Evolutionary conservation across 257 asterid species (phyloP).

Genomic region (Fraxinus excelsior): DNA sequence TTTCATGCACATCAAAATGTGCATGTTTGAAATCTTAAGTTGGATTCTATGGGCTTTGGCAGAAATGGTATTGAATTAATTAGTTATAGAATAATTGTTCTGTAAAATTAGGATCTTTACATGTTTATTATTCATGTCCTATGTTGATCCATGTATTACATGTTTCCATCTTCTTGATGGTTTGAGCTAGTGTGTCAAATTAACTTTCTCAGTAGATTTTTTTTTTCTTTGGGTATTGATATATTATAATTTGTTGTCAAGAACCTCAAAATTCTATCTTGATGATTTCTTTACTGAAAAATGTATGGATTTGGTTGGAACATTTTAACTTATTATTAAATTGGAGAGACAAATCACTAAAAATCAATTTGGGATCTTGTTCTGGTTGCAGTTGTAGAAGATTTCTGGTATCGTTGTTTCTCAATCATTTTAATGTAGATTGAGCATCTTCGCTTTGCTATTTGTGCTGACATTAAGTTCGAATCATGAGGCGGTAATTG

Average conservation of each 20-base stretch:
- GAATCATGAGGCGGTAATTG: not conserved
- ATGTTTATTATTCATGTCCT: too few relatives aligned
- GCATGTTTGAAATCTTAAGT: too few relatives aligned
- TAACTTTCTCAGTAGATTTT: not conserved
- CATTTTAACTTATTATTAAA: not conserved
- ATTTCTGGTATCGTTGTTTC: not conserved
- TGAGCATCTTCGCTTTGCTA: not conserved
- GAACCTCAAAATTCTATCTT: not conserved
- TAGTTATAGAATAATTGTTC: too few relatives aligned
- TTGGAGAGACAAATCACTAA: not conserved
- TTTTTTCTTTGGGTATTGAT: not conserved
- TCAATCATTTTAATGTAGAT: too few relatives aligned
- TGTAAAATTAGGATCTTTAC: too few relatives aligned
- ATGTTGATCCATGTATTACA: too few relatives aligned
- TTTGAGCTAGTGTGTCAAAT: not conserved
- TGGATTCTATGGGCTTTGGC: not conserved
- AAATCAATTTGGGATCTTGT: not conserved
- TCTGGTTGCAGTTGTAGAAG: too few relatives aligned
- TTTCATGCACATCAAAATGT: too few relatives aligned
- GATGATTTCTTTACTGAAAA: not conserved
- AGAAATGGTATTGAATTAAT: too few relatives aligned
- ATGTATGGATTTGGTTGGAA: not conserved
- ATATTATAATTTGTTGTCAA: not conserved
- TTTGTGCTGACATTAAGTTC: not conserved
- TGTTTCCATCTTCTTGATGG: not conserved